These are phyloP conservation scores for Xylaria castorea DNA, from an alignment of 495 filamentous ascomycete genomes.

Conservation along the genomic window DNA sequence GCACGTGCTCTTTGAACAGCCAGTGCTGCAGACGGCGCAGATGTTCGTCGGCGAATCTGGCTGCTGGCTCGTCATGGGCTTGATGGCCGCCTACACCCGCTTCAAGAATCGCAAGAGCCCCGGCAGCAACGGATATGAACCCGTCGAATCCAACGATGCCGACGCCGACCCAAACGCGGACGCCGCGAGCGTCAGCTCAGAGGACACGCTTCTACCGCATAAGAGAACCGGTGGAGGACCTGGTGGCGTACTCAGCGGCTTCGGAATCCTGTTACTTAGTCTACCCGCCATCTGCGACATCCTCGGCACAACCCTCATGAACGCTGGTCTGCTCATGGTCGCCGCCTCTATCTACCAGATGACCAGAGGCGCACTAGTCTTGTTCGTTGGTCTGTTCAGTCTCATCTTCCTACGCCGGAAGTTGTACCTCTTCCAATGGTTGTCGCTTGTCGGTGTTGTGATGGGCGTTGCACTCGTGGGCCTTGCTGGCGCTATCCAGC, in stretches of 20 bases:
- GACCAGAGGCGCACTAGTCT: conserved; percentile 91
- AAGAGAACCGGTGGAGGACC: conserved; percentile 43
- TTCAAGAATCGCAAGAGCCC: conserved; percentile 54
- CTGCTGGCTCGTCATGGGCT: conserved; percentile 84
- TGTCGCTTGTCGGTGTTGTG: conserved; percentile 84
- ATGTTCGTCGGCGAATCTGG: conserved; percentile 96
- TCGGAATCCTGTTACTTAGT: conserved; percentile 76
- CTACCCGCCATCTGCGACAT: conserved; percentile 94
- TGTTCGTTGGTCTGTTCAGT: conserved; percentile 95
- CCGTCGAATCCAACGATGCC: conserved; percentile 54
- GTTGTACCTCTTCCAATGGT: conserved; percentile 86
- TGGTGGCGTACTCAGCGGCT: conserved; percentile 68
- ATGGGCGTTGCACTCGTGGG: conserved; percentile 89
- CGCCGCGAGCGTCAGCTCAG: conserved; percentile 50
- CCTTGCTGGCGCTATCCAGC: conserved; percentile 81
- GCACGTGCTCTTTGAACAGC: conserved; percentile 82
- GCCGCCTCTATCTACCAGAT: conserved; percentile 98
- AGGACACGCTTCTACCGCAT: conserved; percentile 49
- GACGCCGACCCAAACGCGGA: conserved; percentile 53
- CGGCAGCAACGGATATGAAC: conserved; percentile 66
- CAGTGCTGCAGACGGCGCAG: conserved; percentile 91
- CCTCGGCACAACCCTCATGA: conserved; percentile 94
- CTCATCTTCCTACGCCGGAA: conserved; percentile 84
- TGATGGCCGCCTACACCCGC: conserved; percentile 67
- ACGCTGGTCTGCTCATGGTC: conserved; percentile 90